Evolutionary conservation across 805 yeast species (phyloP).

Genomic region (Kodamaea kaohsiungensis): DNA sequence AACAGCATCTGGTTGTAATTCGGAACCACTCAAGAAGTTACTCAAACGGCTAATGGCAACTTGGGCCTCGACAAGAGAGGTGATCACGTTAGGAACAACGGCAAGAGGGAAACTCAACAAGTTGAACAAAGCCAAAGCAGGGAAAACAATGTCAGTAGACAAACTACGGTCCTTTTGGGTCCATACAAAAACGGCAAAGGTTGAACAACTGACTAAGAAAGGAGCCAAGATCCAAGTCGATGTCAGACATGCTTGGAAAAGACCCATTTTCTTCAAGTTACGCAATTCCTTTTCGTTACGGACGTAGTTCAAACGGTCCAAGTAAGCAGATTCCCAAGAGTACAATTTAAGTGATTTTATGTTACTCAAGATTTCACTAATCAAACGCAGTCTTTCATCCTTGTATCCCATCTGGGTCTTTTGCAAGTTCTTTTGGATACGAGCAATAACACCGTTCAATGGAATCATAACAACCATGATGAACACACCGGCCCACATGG

Average conservation of each 20-base stretch:
- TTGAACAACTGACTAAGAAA: constrained; percentile 81
- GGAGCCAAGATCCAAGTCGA: constrained; percentile 89
- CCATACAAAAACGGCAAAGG: constrained; percentile 79
- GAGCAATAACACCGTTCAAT: constrained; percentile 68
- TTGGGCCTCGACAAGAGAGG: constrained; percentile 84
- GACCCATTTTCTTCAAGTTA: constrained; percentile 73
- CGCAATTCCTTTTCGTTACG: constrained; percentile 85
- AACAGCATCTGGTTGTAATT: constrained; percentile 81
- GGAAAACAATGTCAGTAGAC: constrained; percentile 88
- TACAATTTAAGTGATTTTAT: constrained; percentile 91
- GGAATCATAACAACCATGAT: constrained; percentile 81
- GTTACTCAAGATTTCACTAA: constrained; percentile 85
- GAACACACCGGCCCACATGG: constrained; percentile 96
- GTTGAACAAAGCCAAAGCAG: constrained; percentile 87
- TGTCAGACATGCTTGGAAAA: constrained; percentile 65
- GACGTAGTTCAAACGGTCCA: constrained; percentile 68
- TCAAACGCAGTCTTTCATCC: constrained; percentile 88
- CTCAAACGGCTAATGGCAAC: constrained; percentile 77
- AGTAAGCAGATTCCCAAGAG: constrained; percentile 93
- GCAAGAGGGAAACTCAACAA: constrained; percentile 89
- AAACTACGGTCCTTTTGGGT: constrained; percentile 60
- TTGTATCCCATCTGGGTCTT: constrained; percentile 85
- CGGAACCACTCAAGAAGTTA: constrained; percentile 70
- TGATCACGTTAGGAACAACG: constrained; percentile 86
- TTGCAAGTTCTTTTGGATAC: constrained; percentile 69